Evolutionary conservation across 306 rosid species (phyloP).

Genomic region (Vigna nakashimae): DNA sequence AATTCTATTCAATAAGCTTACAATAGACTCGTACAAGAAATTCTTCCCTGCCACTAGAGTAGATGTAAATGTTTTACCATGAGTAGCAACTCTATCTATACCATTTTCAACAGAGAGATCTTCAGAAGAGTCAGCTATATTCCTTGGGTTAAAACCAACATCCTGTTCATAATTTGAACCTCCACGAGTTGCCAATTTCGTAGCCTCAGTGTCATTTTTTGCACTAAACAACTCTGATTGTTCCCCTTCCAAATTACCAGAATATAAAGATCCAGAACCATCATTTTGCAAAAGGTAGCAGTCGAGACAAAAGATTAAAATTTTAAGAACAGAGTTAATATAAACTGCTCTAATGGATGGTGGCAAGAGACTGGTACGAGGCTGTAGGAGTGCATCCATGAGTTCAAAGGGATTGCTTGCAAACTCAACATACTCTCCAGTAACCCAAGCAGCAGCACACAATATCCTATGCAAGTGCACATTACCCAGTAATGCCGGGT

Average conservation of each 20-base stretch:
- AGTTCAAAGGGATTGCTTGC: conserved; percentile 74
- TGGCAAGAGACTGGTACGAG: conserved; percentile 85
- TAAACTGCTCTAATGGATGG: conserved; percentile 80
- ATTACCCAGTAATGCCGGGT: conserved; percentile 94
- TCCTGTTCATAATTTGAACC: conserved; percentile 52
- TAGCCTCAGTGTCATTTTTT: conserved; percentile 47
- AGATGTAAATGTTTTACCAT: conserved; percentile 46
- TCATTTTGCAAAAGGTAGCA: conserved; percentile 62
- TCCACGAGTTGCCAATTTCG: conserved; percentile 48
- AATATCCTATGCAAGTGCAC: conserved; percentile 72
- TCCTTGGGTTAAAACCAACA: conserved; percentile 65
- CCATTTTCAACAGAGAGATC: conserved; percentile 47
- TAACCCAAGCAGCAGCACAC: conserved; percentile 91
- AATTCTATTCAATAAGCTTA: conserved; percentile 59
- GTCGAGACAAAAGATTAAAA: conserved; percentile 65
- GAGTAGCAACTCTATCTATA: conserved; percentile 40
- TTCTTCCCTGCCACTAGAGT: conserved; percentile 42
- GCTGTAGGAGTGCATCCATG: conserved; percentile 89
- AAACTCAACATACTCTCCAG: conserved; percentile 81
- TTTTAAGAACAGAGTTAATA: conserved; percentile 80
- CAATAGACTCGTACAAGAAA: conserved; percentile 57
- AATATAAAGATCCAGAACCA: conserved; percentile 36
- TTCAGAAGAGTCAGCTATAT: conserved; percentile 51
- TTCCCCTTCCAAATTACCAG: conserved; percentile 44
- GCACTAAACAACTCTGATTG: conserved; percentile 43